Percentiles rank a stretch among this genome's conserved stretches.
phyloP scores from a whole-genome alignment of 495 filamentous ascomycete species.

The Jackrogersella multiformis region DNA sequence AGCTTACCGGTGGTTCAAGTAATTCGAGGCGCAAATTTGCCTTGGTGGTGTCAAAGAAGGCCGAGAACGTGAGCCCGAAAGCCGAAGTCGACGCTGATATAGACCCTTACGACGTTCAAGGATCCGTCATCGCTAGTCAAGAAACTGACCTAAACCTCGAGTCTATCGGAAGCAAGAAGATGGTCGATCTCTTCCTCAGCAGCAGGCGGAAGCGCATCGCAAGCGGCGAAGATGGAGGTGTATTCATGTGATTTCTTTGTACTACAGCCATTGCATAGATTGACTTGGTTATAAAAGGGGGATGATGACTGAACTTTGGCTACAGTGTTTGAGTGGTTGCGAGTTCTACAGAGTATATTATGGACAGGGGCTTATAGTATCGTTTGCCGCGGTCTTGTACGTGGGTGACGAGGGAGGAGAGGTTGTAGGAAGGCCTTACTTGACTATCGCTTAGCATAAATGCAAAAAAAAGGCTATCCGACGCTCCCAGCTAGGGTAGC shows the following conservation, averaged over 20 bases:
- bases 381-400: not conserved
- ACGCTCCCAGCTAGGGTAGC: not conserved
- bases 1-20: constrained; percentile 8
- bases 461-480: constrained; percentile 6
- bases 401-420: not conserved
- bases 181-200: constrained; percentile 69
- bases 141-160: constrained; percentile 49
- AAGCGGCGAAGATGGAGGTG: constrained; percentile 37
- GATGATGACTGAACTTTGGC: not conserved
- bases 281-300: not conserved
- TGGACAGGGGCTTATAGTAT: not conserved
- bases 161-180: constrained; percentile 61
- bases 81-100: constrained; percentile 13
- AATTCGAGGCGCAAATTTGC: constrained; percentile 40
- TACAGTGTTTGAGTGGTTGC: not conserved
- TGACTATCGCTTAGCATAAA: constrained; percentile 34
- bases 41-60: constrained; percentile 39
- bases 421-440: not conserved
- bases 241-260: constrained; percentile 29
- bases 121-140: constrained; percentile 38
- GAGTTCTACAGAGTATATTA: not conserved
- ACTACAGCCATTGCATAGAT: not conserved
- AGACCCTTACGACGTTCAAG: constrained; percentile 43
- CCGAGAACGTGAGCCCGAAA: constrained; percentile 41
- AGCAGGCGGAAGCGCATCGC: constrained; percentile 60